Percentiles rank a stretch among this genome's conserved stretches.
These are phyloP conservation scores for Spirogloea muscicola DNA, from an alignment of 139 green algal genomes.

Conservation along the genomic window DNA sequence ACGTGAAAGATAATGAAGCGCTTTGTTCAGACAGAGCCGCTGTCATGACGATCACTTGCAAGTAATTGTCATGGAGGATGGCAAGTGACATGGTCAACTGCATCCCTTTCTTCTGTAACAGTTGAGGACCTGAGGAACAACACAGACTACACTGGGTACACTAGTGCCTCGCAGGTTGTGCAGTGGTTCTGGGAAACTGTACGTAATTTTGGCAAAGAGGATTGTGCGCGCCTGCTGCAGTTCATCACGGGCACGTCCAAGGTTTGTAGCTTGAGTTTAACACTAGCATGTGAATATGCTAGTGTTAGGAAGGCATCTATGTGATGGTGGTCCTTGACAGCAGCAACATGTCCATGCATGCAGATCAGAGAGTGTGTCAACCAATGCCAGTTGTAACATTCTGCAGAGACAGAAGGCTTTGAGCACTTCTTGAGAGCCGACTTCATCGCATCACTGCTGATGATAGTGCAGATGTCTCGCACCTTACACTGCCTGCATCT, in stretches of 20 bases:
- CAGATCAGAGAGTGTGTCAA: neutral
- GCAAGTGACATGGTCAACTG: neutral
- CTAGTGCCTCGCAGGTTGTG: constrained; percentile 63
- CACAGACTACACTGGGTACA: constrained; percentile 91
- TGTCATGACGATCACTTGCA: neutral
- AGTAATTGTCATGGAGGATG: neutral
- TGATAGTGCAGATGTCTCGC: neutral
- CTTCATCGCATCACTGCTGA: neutral
- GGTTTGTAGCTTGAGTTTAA: constrained; percentile 36
- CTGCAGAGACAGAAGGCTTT: neutral
- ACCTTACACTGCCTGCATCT: neutral
- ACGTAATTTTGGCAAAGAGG: constrained; percentile 75
- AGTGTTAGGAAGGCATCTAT: neutral
- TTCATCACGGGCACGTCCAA: constrained; percentile 86
- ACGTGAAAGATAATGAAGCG: neutral
- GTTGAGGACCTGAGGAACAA: constrained; percentile 81
- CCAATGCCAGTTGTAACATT: neutral
- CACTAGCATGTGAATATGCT: too few species aligned
- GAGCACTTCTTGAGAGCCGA: too few species aligned
- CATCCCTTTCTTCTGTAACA: constrained; percentile 1
- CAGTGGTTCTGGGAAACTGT: constrained; percentile 96
- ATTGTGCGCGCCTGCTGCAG: constrained; percentile 83
- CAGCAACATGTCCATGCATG: neutral
- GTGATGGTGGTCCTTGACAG: neutral
- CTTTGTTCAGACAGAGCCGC: neutral